Conservation (phyloP, 495 filamentous ascomycete genomes). For the Hyaloscypha finlandica region DNA sequence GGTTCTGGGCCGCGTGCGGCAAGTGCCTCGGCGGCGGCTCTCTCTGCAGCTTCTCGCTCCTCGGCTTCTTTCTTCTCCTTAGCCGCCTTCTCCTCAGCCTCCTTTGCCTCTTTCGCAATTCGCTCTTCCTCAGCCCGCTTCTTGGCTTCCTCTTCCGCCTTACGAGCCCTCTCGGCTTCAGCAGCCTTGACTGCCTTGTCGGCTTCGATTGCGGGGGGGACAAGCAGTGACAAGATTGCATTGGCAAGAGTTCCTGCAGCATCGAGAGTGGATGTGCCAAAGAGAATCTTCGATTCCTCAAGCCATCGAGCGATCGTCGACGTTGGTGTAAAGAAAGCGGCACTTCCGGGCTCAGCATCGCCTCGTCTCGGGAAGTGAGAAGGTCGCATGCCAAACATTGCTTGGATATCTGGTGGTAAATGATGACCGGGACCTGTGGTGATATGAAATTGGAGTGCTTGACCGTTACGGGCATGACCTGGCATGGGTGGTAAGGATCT, state of each 20-base stretch:
- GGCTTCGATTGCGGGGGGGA: slow-evolving; percentile 84
- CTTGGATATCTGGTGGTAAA: slow-evolving; percentile 56
- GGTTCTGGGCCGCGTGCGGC: slow-evolving; percentile 47
- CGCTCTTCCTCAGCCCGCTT: slow-evolving; percentile 56
- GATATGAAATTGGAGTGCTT: slow-evolving; percentile 44
- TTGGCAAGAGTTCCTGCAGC: slow-evolving; percentile 66
- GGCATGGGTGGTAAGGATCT: slow-evolving; percentile 29
- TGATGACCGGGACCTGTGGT: slow-evolving; percentile 20
- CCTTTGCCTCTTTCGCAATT: slow-evolving; percentile 55
- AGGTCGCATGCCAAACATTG: slow-evolving; percentile 56
- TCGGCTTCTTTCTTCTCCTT: slow-evolving; percentile 58
- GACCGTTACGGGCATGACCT: slow-evolving; percentile 57
- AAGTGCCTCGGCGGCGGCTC: slow-evolving; percentile 47
- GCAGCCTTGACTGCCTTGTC: slow-evolving; percentile 64
- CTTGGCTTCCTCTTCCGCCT: slow-evolving; percentile 67
- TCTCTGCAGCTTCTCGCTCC: slow-evolving; percentile 55
- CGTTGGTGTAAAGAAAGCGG: slow-evolving; percentile 70
- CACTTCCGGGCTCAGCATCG: slow-evolving; percentile 58
- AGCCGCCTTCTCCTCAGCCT: slow-evolving; percentile 60
- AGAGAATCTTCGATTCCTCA: slow-evolving; percentile 87
- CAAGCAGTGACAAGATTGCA: slow-evolving; percentile 70
- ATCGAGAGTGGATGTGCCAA: slow-evolving; percentile 65
- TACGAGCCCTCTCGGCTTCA: slow-evolving; percentile 55
- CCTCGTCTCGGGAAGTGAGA: slow-evolving; percentile 42
- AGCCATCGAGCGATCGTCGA: slow-evolving; percentile 78